Conservation (phyloP, 805 yeast species). For the Citeromyces nyonsensis region DNA sequence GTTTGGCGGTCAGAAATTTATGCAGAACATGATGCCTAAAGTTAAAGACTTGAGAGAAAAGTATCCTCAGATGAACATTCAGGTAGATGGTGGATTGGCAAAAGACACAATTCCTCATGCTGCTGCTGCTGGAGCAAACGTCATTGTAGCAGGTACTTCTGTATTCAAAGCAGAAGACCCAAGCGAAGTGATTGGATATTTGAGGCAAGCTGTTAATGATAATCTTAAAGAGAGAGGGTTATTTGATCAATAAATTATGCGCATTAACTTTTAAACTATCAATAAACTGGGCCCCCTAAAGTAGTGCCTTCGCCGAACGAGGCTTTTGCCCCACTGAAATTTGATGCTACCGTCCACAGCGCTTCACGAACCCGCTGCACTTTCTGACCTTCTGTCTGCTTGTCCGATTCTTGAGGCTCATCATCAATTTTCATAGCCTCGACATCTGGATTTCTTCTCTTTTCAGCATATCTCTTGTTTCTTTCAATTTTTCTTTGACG, state of each 20-base stretch:
- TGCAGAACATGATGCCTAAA: slow-evolving; percentile 93
- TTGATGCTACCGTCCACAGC: slow-evolving; percentile 25
- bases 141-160: slow-evolving; percentile 93
- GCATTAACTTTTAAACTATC: slow-evolving; percentile 5
- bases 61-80: slow-evolving; percentile 73
- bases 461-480: slow-evolving; percentile 35
- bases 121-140: slow-evolving; percentile 96
- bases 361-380: slow-evolving; percentile 38
- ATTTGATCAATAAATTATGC: slow-evolving; percentile 5
- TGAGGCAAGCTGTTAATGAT: slow-evolving; percentile 42
- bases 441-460: slow-evolving; percentile 28
- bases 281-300: slow-evolving; percentile 58
- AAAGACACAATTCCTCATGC: slow-evolving; percentile 74
- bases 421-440: slow-evolving; percentile 39
- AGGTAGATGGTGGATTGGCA: slow-evolving; percentile 95
- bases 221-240: slow-evolving; percentile 5
- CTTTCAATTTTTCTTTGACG: slow-evolving; percentile 67
- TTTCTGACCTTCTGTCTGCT: slow-evolving; percentile 8
- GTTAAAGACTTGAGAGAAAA: slow-evolving; percentile 59
- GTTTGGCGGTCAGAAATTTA: slow-evolving; percentile 95
- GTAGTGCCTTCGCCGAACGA: slow-evolving; percentile 48
- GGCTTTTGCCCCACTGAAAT: no score
- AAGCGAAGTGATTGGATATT: slow-evolving; percentile 48
- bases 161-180: slow-evolving; percentile 83
- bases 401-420: slow-evolving; percentile 10